Base-by-base conservation (phyloP, 2,329 filamentous ascomycete species). In the Venturia pyrina region DNA sequence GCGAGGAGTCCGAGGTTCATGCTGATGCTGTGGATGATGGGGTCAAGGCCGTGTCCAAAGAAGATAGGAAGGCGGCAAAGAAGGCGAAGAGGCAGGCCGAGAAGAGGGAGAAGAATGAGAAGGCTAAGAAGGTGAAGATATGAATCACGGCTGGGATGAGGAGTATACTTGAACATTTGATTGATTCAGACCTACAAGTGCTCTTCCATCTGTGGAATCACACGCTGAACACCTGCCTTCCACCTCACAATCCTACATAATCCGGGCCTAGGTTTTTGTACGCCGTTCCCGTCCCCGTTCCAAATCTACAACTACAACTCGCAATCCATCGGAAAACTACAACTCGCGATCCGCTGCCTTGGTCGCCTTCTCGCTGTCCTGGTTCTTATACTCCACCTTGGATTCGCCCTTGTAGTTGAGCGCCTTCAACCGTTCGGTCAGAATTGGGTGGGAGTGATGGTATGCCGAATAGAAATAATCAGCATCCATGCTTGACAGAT, bases 401-500 rank as follows among this genome's bases (percentile, higher is more conserved):
- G 81, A 80, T 67, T 83, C 81, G 68, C 90, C 87, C 73, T 88
- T 87, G 93, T 93, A 99, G 69, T 90, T 88, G 68, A 99, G 84
- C 1, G 93, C 95, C 77, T 90, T 91, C 72, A 99, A 83, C 72
- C 95, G 87, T 83, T 99, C 96, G 1, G 93, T 90, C 70, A 99
- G 82, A 70, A 98, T 97, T 0, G 95, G 95, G 79, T 99, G 95
- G 32, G 93, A 97, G 83, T 96, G 97, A 80, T 99, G 93, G 82
- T 98, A 99, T 79, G 89, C 96, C 65, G 95, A 95, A 78, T 96
- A 99, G 85, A 97, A 87, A 89, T 90, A 96, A 79, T 99, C 96
- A 37, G 95, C 95, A 73, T 99, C 95, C 93, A 99, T 98, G 68
- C 91, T 96, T 78, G 91, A 96, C 70, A 99, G 83, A 75, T 99